Conservation (phyloP, 2,329 filamentous ascomycete genomes). For the Claviceps purpurea region DNA sequence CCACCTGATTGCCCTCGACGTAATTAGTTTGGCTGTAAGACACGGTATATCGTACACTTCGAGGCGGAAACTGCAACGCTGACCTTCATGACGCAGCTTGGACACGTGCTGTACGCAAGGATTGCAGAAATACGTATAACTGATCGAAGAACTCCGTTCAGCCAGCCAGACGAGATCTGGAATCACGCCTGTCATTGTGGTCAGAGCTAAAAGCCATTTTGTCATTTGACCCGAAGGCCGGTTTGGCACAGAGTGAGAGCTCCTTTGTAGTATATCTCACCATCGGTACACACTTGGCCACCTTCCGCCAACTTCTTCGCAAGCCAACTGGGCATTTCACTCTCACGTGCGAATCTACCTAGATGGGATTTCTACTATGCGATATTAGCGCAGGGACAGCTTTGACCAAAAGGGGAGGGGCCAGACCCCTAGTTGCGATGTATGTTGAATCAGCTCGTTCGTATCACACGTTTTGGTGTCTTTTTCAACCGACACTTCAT, state of each 20-base stretch:
- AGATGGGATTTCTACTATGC: constrained; percentile 6
- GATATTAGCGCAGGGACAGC: too few relatives aligned
- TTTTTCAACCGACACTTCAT: neutral
- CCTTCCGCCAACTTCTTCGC: neutral
- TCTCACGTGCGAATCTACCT: constrained; percentile 6
- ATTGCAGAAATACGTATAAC: constrained; percentile 68
- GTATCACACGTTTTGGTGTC: neutral
- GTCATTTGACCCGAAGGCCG: neutral
- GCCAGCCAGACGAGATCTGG: constrained; percentile 50
- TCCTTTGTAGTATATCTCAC: neutral
- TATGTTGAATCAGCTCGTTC: neutral
- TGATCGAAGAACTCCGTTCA: constrained; percentile 46
- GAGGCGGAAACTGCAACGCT: neutral
- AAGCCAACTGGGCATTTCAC: constrained; percentile 6
- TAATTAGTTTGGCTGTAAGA: neutral
- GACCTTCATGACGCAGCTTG: constrained; percentile 64
- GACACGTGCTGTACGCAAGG: constrained; percentile 64
- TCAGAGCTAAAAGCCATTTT: neutral
- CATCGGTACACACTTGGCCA: constrained; percentile 6
- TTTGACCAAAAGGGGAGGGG: neutral
- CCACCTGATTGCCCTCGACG: constrained; percentile 39
- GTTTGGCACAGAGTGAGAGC: neutral
- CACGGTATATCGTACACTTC: neutral
- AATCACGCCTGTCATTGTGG: constrained; percentile 35
- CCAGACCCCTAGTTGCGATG: neutral